Evolutionary conservation across 352 stramenopile species (phyloP).

Genomic region (Phytophthora fragariaefolia): DNA sequence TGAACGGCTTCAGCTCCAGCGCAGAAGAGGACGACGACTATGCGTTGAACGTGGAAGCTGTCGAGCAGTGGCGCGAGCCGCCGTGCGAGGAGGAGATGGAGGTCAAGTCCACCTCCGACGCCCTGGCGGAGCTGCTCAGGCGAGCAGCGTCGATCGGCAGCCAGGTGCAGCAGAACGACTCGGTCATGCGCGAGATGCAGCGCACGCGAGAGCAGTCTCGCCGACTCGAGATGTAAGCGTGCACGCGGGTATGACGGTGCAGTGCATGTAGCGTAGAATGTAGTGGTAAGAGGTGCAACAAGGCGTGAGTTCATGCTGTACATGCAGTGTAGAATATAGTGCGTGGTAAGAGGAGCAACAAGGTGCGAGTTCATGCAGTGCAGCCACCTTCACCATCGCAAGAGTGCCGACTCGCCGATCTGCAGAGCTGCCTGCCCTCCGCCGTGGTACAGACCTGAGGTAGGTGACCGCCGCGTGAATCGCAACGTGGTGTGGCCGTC

Average conservation of each 20-base stretch:
- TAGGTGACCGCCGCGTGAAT: constrained; percentile 2
- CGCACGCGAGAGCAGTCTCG: constrained; percentile 18
- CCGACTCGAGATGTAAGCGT: constrained; percentile 4
- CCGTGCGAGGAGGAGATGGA: constrained; percentile 25
- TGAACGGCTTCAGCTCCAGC: constrained; percentile 34
- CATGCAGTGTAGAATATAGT: background rate
- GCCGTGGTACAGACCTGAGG: background rate
- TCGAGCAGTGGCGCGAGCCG: constrained; percentile 23
- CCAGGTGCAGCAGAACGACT: constrained; percentile 37
- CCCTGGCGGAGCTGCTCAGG: constrained; percentile 16
- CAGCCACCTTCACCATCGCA: constrained; percentile 5
- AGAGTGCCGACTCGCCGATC: constrained; percentile 7
- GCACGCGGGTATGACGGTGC: background rate
- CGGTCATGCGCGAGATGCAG: constrained; percentile 31
- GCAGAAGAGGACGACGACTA: constrained; percentile 36
- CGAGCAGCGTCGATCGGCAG: constrained; percentile 24
- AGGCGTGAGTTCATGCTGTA: too few species aligned
- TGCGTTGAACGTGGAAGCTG: constrained; percentile 12
- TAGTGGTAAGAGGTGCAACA: too few species aligned
- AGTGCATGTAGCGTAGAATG: background rate
- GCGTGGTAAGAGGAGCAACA: too few species aligned
- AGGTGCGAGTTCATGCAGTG: too few species aligned
- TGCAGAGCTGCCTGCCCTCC: background rate
- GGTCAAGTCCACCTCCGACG: constrained; percentile 20
- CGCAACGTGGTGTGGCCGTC: background rate